Percentiles rank a stretch among this genome's conserved stretches.
Evolutionary conservation across 371 early-diverging fungal genomes (phyloP).

Genomic region (Sporodiniella umbellata): DNA sequence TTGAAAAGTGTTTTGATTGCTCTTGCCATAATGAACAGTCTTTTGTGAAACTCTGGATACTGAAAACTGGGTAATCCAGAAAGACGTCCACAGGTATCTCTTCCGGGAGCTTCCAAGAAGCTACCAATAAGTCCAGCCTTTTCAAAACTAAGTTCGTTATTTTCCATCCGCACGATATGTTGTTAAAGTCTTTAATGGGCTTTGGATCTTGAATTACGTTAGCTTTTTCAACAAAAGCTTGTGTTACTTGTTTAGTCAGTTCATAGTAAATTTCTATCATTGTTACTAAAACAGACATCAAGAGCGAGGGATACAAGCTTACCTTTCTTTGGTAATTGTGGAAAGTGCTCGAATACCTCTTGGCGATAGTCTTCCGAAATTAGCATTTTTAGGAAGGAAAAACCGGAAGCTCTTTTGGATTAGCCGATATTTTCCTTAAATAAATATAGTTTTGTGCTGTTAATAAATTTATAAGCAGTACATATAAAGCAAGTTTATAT

Average conservation of each 20-base stretch:
- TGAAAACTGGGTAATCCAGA: not conserved
- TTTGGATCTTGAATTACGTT: not conserved
- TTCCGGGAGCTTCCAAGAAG: constrained; percentile 2
- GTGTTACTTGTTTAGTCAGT: not conserved
- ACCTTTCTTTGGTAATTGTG: constrained; percentile 4
- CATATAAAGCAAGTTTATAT: constrained; percentile 4
- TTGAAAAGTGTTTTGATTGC: constrained; percentile 6
- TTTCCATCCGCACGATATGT: constrained; percentile 1
- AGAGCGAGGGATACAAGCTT: not conserved
- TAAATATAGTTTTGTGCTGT: not conserved
- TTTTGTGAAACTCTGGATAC: not conserved
- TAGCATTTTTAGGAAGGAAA: not conserved
- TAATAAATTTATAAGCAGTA: not conserved
- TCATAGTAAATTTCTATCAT: not conserved
- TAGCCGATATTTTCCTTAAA: not conserved
- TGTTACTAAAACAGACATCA: not conserved
- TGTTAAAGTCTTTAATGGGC: not conserved
- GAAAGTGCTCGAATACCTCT: constrained; percentile 8
- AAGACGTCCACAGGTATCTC: not conserved
- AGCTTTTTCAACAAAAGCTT: not conserved
- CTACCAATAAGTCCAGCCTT: not conserved
- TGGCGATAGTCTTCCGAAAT: constrained; percentile 4
- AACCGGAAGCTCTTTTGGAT: not conserved
- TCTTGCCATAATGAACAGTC: constrained; percentile 5
- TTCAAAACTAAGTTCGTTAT: constrained; percentile 2